Evolutionary conservation across 2,329 filamentous ascomycete genomes (phyloP).

Genomic region (Fusarium ambrosium): DNA sequence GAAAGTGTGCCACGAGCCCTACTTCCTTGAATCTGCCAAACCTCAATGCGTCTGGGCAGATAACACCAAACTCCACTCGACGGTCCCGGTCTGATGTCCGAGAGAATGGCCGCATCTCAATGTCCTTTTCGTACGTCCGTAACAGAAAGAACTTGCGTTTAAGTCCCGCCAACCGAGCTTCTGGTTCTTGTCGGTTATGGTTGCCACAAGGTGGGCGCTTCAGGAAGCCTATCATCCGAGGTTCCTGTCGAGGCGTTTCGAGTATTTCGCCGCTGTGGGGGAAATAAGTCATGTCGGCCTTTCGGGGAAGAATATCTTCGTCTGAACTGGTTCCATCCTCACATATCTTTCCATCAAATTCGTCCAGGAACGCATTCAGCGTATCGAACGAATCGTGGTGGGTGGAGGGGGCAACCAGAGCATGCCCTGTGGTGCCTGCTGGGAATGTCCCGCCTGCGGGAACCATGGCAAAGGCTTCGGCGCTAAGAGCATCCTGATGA

Average conservation of each 20-base stretch:
- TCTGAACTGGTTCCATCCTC: not conserved
- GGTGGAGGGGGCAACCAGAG: not conserved
- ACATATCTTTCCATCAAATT: slow-evolving; percentile 8
- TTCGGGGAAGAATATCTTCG: not conserved
- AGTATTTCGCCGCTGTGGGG: slow-evolving; percentile 50
- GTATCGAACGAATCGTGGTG: slow-evolving; percentile 27
- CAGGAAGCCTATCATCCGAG: slow-evolving; percentile 41
- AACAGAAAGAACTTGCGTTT: slow-evolving; percentile 53
- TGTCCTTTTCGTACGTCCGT: slow-evolving; percentile 63
- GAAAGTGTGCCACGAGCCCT: slow-evolving; percentile 45
- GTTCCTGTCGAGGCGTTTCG: slow-evolving; percentile 28
- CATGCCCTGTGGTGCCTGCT: slow-evolving; percentile 1
- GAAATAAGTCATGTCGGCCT: slow-evolving; percentile 53
- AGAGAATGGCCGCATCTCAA: slow-evolving; percentile 60
- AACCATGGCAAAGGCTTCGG: slow-evolving; percentile 23
- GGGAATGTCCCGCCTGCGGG: slow-evolving; percentile 5
- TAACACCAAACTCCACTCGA: slow-evolving; percentile 47
- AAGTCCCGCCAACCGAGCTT: slow-evolving; percentile 23
- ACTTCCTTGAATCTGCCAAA: slow-evolving; percentile 44
- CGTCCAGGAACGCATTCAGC: slow-evolving; percentile 25
- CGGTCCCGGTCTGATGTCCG: slow-evolving; percentile 29
- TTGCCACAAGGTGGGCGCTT: slow-evolving; percentile 32
- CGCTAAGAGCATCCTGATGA: slow-evolving; percentile 11
- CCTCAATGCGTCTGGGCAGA: slow-evolving; percentile 50
- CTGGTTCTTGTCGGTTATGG: slow-evolving; percentile 12